Base-by-base conservation (phyloP, 306 rosid species). In the Quercus parvula region DNA sequence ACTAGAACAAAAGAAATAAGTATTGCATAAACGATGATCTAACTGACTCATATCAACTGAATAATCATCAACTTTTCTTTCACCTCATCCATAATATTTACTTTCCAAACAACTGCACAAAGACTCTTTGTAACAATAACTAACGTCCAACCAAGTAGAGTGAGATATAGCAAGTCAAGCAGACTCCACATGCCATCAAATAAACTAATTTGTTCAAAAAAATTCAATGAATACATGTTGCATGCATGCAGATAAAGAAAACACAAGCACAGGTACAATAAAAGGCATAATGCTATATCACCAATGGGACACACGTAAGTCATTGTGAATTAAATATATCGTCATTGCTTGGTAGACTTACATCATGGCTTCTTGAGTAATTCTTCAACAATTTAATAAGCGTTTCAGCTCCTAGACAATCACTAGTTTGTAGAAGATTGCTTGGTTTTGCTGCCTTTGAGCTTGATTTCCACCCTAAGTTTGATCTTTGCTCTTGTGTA, bases 381-480 rank as follows among this genome's bases (percentile, higher is more conserved):
- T 93, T 96, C 92, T 93, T 96, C 88, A 96, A 86, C 90, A 96
- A 77, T 81, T 96, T 96, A 44, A 96, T 83, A 52, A 96, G 97
- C 54, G 94, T 96, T 76, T 93, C 98, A 70, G 97, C 99, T 75
- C 99, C 99, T 28, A 96, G 96, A 69, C 99, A 96, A 84, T 96
- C 98, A 77, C 98, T 96, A 41, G 92, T 82, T 79, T 87, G 97
- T 79, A 95, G 82, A 75, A 80, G 80, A 77, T 84, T 89, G 74
- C 89, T 95, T 14, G 97, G 74, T 64, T 91, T 92, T 55, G 91
- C 81, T 71, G 80, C 57, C 83, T 95, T 95, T 13, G 97, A 85
- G 78, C 96, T 81, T 7, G 93, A 89, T 83, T 83, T 93, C 98
- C 99, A 91, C 67, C 98, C 97, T 76, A 94, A 69, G 89, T 94